phyloP scores from a whole-genome alignment of 2,329 filamentous ascomycete genomes.

The Aspergillus sp. region DNA sequence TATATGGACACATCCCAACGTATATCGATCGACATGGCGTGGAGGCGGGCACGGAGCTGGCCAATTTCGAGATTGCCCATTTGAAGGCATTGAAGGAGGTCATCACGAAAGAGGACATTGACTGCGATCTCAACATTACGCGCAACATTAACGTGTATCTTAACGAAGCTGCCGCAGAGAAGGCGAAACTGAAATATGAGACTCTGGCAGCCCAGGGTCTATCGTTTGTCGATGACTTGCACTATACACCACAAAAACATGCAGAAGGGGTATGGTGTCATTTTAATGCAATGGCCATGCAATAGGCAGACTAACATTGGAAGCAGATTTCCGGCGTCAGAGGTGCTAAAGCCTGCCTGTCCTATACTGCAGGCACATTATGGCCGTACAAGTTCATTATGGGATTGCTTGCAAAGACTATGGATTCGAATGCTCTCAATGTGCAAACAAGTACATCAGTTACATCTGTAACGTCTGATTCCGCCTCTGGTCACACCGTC shows the following conservation, averaged over 20 bases:
- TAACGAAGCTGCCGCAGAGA: constrained; percentile 26
- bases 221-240: constrained; percentile 23
- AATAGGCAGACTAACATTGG: too few relatives aligned
- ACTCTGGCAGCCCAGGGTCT: constrained; percentile 22
- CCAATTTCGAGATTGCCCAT: constrained; percentile 36
- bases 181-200: constrained; percentile 21
- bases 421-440: constrained; percentile 41
- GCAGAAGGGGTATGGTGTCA: constrained; percentile 22
- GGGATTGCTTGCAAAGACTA: constrained; percentile 56
- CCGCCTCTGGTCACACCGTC: constrained; percentile 43
- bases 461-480: constrained; percentile 15
- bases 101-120: constrained; percentile 36
- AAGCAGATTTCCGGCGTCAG: constrained; percentile 33
- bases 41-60: constrained; percentile 32
- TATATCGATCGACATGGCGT: constrained; percentile 31
- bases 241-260: constrained; percentile 16
- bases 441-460: constrained; percentile 48
- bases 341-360: constrained; percentile 30
- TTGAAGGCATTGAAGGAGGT: constrained; percentile 36
- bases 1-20: constrained; percentile 34
- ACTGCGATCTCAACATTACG: constrained; percentile 39
- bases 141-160: constrained; percentile 36
- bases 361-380: constrained; percentile 28
- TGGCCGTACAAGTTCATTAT: constrained; percentile 74
- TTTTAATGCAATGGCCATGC: neutral